Evolutionary conservation across 2,329 filamentous ascomycete species (phyloP), one percentile per base, ranked within the genome.

Genomic region (Ascochyta viciae-villosae): DNA sequence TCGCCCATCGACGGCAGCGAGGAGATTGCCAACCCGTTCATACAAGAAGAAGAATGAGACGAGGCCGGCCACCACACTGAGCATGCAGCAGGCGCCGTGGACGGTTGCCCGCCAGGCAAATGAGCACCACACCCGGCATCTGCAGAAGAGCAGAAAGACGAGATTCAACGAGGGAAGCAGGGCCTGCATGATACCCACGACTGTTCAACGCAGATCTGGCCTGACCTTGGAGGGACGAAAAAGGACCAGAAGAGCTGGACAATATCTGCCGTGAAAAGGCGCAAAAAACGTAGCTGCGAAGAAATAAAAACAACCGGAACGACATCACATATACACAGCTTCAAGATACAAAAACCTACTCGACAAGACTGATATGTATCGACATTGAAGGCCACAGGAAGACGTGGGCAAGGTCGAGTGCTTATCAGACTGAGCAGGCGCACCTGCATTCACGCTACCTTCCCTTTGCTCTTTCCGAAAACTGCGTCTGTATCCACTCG

Each of bases 1-100:
- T 95, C 91, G 60, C 95, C 95, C 4, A 85, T 95, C 48, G 93
- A 98, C 72, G 95, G 95, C 52, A 97, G 92, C 78, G 93, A 98
- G 78, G 89, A 94, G 78, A 99, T 99, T 69, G 86, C 90, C 68
- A 99, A 99, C 76, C 95, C 95, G 0, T 99, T 98, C 72, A 81
- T 90, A 49, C 87, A 91, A 71, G 82, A 84, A 23, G 89, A 92
- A 43, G 69, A 72, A 43, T 71, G 69, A 70, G 34, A 12, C 16
- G 4, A 38, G 12, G 12, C 29, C 16, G 7, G 29, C 4, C 15
- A 12, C 6, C 4, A 22, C 8, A 12, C 38, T 39, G 34, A 46
- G 26, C 15, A 39, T 6, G 39, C 35, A 34, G 35, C 9, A 42
- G 40, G 31, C 24, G 55, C 35, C 23, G 41, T 13, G 42, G 9